Base-by-base conservation (phyloP, 129 eudicot species). In the Flaveria trinervia region DNA sequence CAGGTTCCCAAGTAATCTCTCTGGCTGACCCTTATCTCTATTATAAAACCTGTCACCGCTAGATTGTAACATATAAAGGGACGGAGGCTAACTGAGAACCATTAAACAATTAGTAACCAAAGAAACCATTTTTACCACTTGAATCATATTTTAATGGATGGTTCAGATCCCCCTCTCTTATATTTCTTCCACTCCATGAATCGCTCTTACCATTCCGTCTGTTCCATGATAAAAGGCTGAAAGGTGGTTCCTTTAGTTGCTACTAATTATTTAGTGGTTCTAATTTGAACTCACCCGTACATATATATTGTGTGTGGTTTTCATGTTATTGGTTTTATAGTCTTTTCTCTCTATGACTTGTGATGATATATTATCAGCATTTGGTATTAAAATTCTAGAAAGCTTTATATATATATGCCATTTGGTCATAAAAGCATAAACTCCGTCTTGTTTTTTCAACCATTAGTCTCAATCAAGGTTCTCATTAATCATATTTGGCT, bases 1-100 rank as follows among this genome's bases (percentile, higher is more conserved):
- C 97, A 14, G 97, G 97, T 70, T 91, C 93, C 70, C 97, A 91
- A 93, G 97, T 91, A 82, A 52, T 26, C 71, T 78, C 51, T 45
- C 13, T 55, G 26, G 11, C 61, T 1, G 26, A 55, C 61, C 26
- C 3, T 55, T 8, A 55, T 55, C 12, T 1, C 61, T 18, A 1
- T 16, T 49, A 28, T 28, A 49, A 11, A 16, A 15, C 54, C 3
- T 49, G 14, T 49, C 54, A 49, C 17, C 54, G 3, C 17, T 7
- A 49, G 54, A 49, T 49, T 49, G n/a, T 49, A 11, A 49, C 5
- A 14, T 14, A 3, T 12, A 13, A 17, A 49, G 54, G n/a, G 17
- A 49, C 1, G 54, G 54, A 3, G n/a, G 54, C 2, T 33, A 7
- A 33, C 39, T 33, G 39, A 33, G 39, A 33, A 33, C 7, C 39